phyloP scores from a whole-genome alignment of 108 stramenopile genomes.

The Parmales sp. region DNA sequence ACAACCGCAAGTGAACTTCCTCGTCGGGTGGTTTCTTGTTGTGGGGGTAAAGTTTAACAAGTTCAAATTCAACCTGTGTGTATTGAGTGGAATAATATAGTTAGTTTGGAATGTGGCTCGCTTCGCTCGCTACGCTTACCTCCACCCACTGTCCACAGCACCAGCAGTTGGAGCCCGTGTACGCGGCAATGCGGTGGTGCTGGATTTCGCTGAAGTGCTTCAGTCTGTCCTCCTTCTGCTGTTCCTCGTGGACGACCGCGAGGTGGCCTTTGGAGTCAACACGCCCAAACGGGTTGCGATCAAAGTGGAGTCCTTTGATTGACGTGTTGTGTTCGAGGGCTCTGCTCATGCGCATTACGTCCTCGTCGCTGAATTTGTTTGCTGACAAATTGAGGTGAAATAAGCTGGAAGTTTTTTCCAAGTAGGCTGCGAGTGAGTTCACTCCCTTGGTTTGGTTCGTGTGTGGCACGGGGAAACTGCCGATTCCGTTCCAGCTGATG shows the following conservation, averaged over 20 bases:
- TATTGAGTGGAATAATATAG: too few relatives aligned
- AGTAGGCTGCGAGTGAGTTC: background rate
- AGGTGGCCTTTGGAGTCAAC: conserved; percentile 5
- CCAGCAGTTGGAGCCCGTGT: background rate
- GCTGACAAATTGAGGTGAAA: conserved; percentile 1
- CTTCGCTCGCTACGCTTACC: too few relatives aligned
- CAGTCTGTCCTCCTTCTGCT: background rate
- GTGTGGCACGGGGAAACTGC: background rate
- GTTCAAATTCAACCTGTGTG: conserved; percentile 2
- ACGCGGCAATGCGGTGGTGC: background rate
- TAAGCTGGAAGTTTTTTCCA: background rate
- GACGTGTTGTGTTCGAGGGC: background rate
- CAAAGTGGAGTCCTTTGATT: background rate
- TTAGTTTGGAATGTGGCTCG: too few relatives aligned
- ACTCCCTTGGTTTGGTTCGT: background rate
- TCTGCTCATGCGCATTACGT: background rate
- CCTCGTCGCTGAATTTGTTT: background rate
- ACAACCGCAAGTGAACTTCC: background rate
- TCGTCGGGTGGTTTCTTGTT: background rate
- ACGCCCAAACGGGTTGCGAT: background rate
- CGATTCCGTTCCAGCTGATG: background rate
- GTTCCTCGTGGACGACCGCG: background rate
- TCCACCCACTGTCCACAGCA: conserved; percentile 12
- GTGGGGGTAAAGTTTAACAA: background rate
- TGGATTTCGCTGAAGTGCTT: background rate